These are phyloP conservation scores for Pyrenochaeta sp. DNA, from an alignment of 2,329 filamentous ascomycete species.

Conservation along the genomic window DNA sequence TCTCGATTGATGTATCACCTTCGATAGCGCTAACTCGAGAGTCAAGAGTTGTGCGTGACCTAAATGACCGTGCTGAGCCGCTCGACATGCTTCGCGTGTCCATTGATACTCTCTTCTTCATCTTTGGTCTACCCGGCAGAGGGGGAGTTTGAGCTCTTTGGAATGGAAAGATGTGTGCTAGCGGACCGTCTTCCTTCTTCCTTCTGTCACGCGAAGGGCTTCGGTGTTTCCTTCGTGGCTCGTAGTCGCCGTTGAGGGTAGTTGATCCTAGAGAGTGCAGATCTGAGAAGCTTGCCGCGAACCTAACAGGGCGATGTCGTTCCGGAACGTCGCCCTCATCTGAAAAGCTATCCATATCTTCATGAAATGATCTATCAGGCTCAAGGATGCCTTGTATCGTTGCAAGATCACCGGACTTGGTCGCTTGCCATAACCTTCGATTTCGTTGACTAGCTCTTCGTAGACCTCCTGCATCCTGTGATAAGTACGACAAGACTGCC, in stretches of 20 bases:
- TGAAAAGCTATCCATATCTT: conserved; percentile 36
- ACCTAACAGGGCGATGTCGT: conserved; percentile 40
- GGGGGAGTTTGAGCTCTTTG: conserved; percentile 67
- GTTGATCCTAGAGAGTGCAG: conserved; percentile 34
- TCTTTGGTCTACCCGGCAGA: conserved; percentile 59
- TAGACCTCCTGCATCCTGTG: conserved; percentile 80
- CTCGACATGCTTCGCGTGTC: conserved; percentile 88
- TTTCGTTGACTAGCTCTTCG: conserved; percentile 88
- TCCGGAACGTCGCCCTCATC: conserved; percentile 38
- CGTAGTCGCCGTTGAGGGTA: conserved; percentile 41
- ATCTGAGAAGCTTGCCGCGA: conserved; percentile 43
- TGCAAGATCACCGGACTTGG: conserved; percentile 76
- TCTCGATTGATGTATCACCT: conserved; percentile 85
- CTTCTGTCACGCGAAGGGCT: conserved; percentile 29
- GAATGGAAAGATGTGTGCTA: conserved; percentile 93
- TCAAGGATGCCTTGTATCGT: conserved; percentile 83
- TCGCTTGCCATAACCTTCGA: conserved; percentile 85
- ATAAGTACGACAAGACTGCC: conserved; percentile 88
- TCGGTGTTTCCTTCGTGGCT: conserved; percentile 26
- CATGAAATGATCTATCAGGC: conserved; percentile 62
- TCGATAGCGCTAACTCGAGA: conserved; percentile 74
- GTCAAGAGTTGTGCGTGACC: conserved; percentile 78
- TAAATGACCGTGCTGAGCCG: conserved; percentile 82
- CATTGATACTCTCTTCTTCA: conserved; percentile 84
- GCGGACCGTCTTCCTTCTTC: conserved; percentile 47